Percentiles rank a stretch among this genome's conserved stretches.
These are phyloP conservation scores for Rhizoctonia solani DNA, from an alignment of 1,284 basidiomycete species.

Conservation along the genomic window DNA sequence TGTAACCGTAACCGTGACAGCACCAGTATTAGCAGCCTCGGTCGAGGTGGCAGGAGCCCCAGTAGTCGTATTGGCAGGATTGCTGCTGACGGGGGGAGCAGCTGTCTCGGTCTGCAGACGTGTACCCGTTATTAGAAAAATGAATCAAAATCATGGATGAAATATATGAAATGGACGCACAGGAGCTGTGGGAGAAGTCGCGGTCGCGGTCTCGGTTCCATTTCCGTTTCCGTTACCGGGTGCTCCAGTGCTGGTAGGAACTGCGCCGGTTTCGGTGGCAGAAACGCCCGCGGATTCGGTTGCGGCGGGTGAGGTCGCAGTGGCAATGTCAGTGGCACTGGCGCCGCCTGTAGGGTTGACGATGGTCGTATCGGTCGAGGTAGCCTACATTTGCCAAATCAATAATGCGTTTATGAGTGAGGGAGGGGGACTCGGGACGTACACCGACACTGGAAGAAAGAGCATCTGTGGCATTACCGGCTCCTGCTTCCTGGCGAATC, in stretches of 20 bases:
- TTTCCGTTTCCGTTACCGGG: too few species aligned
- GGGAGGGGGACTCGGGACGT: too few species aligned
- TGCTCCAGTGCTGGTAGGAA: too few species aligned
- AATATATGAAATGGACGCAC: too few species aligned
- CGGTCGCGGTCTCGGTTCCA: conserved; percentile 8
- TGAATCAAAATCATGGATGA: neutral
- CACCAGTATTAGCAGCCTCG: neutral
- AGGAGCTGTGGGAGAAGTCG: neutral
- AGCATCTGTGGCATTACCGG: too few species aligned
- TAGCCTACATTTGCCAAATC: too few species aligned
- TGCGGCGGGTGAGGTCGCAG: neutral
- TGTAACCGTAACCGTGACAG: conserved; percentile 18
- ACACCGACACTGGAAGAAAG: too few species aligned
- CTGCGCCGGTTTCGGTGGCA: too few species aligned
- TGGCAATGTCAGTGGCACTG: neutral
- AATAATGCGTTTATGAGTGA: too few species aligned
- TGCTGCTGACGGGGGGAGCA: neutral
- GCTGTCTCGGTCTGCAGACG: neutral
- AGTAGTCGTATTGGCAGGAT: neutral
- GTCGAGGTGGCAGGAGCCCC: neutral
- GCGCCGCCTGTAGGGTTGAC: neutral
- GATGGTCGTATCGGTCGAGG: too few species aligned
- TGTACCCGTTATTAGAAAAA: neutral
- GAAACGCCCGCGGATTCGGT: neutral
- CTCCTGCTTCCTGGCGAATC: too few species aligned